Conservation (phyloP, 2,329 filamentous ascomycete genomes). For the Penicillium sp. region DNA sequence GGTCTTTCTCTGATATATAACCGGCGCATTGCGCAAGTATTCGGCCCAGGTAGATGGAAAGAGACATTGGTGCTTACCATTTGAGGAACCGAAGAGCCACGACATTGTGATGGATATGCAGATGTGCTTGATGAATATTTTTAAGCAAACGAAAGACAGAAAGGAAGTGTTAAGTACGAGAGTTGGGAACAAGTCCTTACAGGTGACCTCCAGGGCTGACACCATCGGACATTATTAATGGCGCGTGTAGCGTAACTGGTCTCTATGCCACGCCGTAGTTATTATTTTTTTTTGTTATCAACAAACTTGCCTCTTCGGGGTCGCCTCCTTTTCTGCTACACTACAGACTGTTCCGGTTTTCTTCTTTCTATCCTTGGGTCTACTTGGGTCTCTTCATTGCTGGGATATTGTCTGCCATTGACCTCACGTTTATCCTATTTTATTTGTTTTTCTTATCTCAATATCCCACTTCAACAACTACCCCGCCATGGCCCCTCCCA, state of each 20-base stretch:
- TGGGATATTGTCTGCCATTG: constrained; percentile 2
- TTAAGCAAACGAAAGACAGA: neutral
- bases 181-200: constrained; percentile 5
- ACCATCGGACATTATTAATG: constrained; percentile 24
- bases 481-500: constrained; percentile 53
- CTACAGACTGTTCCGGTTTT: constrained; percentile 6
- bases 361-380: constrained; percentile 5
- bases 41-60: neutral
- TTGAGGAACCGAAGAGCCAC: constrained; percentile 39
- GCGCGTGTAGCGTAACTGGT: constrained; percentile 20
- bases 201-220: constrained; percentile 1
- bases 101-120: constrained; percentile 27
- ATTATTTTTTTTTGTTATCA: constrained; percentile 22
- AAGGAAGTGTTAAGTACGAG: constrained; percentile 1
- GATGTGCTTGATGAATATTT: neutral
- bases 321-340: constrained; percentile 11
- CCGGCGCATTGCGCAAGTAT: constrained; percentile 15
- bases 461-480: constrained; percentile 27
- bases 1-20: neutral
- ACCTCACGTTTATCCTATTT: neutral
- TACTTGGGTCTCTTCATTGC: neutral
- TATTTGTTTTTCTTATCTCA: constrained; percentile 3
- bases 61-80: constrained; percentile 23
- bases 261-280: constrained; percentile 19
- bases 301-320: constrained; percentile 13